Conservation (phyloP, 305 asterid genomes). For the Fraxinus nigra region DNA sequence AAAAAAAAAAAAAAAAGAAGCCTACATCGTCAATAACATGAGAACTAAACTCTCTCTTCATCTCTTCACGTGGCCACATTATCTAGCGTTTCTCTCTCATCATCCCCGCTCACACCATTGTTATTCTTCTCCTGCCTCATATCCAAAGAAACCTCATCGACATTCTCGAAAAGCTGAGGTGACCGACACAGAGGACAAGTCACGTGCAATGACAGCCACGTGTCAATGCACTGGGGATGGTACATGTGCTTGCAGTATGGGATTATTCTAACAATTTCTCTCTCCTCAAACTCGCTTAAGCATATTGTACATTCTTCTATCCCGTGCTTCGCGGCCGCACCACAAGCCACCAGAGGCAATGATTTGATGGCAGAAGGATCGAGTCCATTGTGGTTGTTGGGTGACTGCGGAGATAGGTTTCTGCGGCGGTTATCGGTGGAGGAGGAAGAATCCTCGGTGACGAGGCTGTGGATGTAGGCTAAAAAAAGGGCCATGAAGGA, state of each 20-base stretch:
- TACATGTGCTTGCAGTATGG: conserved; percentile 76
- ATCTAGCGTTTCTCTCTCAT: conserved; percentile 28
- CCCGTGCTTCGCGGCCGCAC: conserved; percentile 41
- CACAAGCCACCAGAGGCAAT: conserved; percentile 52
- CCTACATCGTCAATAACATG: not conserved
- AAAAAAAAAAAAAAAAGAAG: too few relatives aligned
- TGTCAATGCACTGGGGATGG: conserved; percentile 65
- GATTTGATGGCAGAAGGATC: conserved; percentile 40
- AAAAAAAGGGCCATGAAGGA: conserved; percentile 67
- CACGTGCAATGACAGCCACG: conserved; percentile 70
- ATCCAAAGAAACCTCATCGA: conserved; percentile 39
- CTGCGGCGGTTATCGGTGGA: conserved; percentile 22
- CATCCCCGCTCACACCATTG: not conserved
- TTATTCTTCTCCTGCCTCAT: conserved; percentile 17
- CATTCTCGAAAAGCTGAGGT: conserved; percentile 37
- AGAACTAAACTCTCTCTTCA: not conserved
- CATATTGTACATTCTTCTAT: conserved; percentile 62
- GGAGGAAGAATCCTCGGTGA: conserved; percentile 13
- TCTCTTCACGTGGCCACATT: conserved; percentile 31
- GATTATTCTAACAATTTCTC: conserved; percentile 50
- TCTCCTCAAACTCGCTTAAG: conserved; percentile 48
- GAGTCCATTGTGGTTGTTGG: conserved; percentile 32
- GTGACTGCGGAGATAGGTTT: conserved; percentile 6
- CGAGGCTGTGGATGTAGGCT: conserved; percentile 56
- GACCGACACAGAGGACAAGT: conserved; percentile 82